Evolutionary conservation across 441 rosid species (phyloP).

Genomic region (Croton laevigatus): DNA sequence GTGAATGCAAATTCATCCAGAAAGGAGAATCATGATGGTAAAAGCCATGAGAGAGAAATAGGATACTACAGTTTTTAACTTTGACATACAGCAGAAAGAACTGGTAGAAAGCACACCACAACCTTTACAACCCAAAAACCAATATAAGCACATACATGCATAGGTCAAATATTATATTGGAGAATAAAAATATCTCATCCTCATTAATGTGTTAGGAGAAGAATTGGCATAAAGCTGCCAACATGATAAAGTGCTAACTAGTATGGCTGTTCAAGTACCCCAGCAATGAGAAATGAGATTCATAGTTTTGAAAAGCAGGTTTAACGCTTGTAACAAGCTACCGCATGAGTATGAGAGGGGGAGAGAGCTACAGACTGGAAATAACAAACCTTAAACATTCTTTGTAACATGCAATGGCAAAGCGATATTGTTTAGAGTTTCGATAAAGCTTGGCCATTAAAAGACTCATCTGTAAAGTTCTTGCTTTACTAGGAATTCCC

Average conservation of each 20-base stretch:
- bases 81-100: background rate
- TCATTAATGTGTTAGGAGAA: background rate
- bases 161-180: background rate
- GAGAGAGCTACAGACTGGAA: background rate
- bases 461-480: slow-evolving; percentile 90
- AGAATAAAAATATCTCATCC: background rate
- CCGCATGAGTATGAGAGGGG: background rate
- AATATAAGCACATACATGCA: background rate
- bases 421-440: slow-evolving; percentile 73
- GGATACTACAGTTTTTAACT: background rate
- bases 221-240: background rate
- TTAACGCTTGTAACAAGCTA: background rate
- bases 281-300: background rate
- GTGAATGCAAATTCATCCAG: background rate
- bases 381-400: slow-evolving; percentile 76
- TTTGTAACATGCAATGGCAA: slow-evolving; percentile 81
- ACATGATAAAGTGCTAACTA: background rate
- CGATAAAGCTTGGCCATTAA: slow-evolving; percentile 93
- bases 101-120: background rate
- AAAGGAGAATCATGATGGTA: background rate
- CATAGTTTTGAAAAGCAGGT: background rate
- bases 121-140: background rate
- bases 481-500: slow-evolving; percentile 80
- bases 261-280: background rate
- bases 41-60: background rate